A percentile compares a stretch with the other conserved stretches of the same genome.
Evolutionary conservation across 345 rosid genomes (phyloP).

Genomic region (Eucalyptus tenuipes): DNA sequence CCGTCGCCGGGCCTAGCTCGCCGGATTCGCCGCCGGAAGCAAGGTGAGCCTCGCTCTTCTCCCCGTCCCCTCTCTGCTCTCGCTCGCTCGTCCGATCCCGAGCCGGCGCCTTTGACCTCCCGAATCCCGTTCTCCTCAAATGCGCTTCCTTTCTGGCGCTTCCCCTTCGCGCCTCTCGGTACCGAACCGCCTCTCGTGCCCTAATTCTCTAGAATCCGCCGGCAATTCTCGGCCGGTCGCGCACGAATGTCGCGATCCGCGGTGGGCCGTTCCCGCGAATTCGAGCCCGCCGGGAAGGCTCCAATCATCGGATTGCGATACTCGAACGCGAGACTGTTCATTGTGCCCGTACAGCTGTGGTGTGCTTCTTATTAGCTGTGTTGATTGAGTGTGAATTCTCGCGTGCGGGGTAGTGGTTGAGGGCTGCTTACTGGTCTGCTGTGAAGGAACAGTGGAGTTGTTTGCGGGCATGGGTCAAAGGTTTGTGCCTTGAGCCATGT

Average conservation of each 20-base stretch:
- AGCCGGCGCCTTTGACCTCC: neutral
- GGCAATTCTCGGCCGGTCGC: neutral
- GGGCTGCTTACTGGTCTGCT: neutral
- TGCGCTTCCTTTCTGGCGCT: neutral
- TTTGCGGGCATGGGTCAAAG: neutral
- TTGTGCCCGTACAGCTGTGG: neutral
- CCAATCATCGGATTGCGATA: neutral
- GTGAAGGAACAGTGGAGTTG: neutral
- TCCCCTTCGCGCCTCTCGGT: neutral
- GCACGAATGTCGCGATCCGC: neutral
- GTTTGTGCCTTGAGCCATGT: neutral
- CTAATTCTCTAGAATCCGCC: neutral
- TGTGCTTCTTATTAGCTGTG: neutral
- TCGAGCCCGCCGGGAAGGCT: neutral
- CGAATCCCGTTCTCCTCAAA: neutral
- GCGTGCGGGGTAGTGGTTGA: neutral
- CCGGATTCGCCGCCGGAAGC: neutral
- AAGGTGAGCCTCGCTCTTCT: neutral
- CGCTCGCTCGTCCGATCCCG: neutral
- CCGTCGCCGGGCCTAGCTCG: neutral
- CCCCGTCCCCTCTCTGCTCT: neutral
- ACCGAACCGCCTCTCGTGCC: neutral
- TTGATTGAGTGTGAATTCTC: neutral
- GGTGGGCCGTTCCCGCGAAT: too few species aligned
- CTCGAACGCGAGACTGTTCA: neutral